Conservation (phyloP, 805 yeast species). For the Ogataea degrootiae region DNA sequence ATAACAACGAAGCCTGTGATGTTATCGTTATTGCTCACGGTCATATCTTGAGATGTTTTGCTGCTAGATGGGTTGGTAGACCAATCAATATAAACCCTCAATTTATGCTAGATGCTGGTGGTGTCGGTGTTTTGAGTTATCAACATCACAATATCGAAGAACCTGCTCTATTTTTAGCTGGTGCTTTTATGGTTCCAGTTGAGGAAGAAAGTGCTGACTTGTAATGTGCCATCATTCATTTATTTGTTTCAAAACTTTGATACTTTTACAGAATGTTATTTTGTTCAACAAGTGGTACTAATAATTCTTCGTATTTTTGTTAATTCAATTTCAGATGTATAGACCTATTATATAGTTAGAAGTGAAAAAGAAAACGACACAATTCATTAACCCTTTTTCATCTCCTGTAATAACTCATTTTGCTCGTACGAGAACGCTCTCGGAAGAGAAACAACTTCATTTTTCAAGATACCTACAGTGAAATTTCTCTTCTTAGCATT, state of each 20-base stretch:
- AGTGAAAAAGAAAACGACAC: not conserved
- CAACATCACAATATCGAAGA: slow-evolving; percentile 81
- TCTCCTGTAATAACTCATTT: slow-evolving; percentile 41
- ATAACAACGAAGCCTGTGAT: slow-evolving; percentile 54
- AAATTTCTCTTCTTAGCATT: slow-evolving; percentile 12
- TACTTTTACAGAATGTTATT: too few species aligned
- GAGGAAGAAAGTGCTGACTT: slow-evolving; percentile 44
- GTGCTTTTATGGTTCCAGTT: slow-evolving; percentile 73
- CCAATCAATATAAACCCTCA: slow-evolving; percentile 65
- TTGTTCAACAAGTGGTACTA: too few species aligned
- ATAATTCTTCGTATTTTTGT: too few species aligned
- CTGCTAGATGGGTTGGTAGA: slow-evolving; percentile 77
- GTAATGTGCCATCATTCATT: slow-evolving; percentile 2
- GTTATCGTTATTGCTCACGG: slow-evolving; percentile 89
- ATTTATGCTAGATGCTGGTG: slow-evolving; percentile 89
- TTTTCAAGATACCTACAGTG: slow-evolving; percentile 9
- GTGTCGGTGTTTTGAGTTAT: slow-evolving; percentile 86
- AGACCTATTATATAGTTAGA: too few species aligned
- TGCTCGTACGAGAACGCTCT: slow-evolving; percentile 51
- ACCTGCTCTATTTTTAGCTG: slow-evolving; percentile 82
- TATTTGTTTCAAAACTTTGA: too few species aligned
- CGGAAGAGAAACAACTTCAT: slow-evolving; percentile 7
- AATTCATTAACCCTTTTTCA: slow-evolving; percentile 17
- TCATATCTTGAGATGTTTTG: slow-evolving; percentile 84
- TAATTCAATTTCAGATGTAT: too few species aligned